Percentiles rank a stretch among this genome's conserved stretches.
Evolutionary conservation across 1,139 yeast genomes (phyloP).

Genomic region (Suhomyces yuchorum): DNA sequence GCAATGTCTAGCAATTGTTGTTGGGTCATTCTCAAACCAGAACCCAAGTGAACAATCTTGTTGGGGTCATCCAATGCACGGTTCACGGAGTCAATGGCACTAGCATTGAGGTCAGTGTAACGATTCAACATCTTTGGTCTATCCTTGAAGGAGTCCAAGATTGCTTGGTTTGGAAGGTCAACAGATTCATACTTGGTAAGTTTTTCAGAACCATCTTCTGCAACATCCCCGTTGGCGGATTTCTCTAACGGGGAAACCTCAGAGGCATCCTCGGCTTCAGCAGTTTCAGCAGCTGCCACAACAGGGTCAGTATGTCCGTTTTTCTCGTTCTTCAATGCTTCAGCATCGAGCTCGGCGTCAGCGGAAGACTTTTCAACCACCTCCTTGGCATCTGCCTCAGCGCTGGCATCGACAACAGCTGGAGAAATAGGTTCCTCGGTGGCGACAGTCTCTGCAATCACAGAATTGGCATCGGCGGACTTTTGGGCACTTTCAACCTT

Average conservation of each 20-base stretch:
- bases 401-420: neutral
- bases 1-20: conserved; percentile 59
- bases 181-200: conserved; percentile 39
- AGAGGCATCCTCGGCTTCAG: conserved; percentile 24
- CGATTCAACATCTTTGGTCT: conserved; percentile 52
- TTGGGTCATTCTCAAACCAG: conserved; percentile 57
- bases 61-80: conserved; percentile 52
- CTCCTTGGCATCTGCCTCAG: neutral
- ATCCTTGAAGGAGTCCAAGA: conserved; percentile 44
- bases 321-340: neutral
- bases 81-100: conserved; percentile 51
- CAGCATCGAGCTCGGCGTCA: conserved; percentile 3
- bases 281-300: conserved; percentile 3
- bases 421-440: neutral
- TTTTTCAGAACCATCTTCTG: conserved; percentile 38
- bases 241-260: conserved; percentile 24
- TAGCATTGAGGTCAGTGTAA: conserved; percentile 51
- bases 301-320: neutral
- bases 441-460: neutral
- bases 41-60: conserved; percentile 54
- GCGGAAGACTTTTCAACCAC: conserved; percentile 1
- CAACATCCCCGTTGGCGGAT: conserved; percentile 19
- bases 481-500: neutral
- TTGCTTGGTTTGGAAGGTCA: conserved; percentile 39
- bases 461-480: neutral